These are phyloP conservation scores for Cymbopogon flexuosus DNA, from an alignment of 202 grass and related monocot genomes.

Conservation along the genomic window DNA sequence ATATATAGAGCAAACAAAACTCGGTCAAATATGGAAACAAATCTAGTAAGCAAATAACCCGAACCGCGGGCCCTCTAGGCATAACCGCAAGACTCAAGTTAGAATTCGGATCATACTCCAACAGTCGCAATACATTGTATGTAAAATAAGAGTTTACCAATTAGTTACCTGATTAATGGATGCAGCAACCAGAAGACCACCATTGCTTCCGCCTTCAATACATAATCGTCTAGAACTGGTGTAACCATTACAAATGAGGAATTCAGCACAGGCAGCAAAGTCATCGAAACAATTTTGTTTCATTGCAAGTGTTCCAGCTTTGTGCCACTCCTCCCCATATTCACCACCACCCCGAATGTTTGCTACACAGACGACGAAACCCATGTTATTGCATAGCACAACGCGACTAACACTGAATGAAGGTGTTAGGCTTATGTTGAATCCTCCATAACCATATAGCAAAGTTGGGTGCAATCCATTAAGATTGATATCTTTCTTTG, in stretches of 20 bases:
- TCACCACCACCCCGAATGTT: constrained; percentile 95
- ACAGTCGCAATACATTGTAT: background rate
- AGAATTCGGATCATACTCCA: background rate
- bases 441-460: constrained; percentile 94
- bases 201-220: constrained; percentile 96
- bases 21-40: background rate
- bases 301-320: constrained; percentile 72
- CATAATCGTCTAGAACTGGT: constrained; percentile 61
- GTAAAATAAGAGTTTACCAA: constrained; percentile 15
- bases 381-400: constrained; percentile 74
- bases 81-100: background rate
- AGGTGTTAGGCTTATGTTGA: constrained; percentile 80
- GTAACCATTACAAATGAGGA: constrained; percentile 65
- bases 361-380: constrained; percentile 63
- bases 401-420: constrained; percentile 63
- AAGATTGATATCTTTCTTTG: constrained; percentile 65
- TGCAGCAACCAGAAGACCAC: constrained; percentile 86
- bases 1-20: background rate
- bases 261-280: constrained; percentile 71
- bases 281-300: constrained; percentile 99
- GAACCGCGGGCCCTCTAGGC: background rate
- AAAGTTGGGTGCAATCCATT: constrained; percentile 76
- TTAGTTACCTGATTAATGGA: constrained; percentile 72
- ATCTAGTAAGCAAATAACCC: background rate
- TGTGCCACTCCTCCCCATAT: constrained; percentile 99